Evolutionary conservation across 2,329 filamentous ascomycete genomes (phyloP).

Genomic region (Penicillium sp.): DNA sequence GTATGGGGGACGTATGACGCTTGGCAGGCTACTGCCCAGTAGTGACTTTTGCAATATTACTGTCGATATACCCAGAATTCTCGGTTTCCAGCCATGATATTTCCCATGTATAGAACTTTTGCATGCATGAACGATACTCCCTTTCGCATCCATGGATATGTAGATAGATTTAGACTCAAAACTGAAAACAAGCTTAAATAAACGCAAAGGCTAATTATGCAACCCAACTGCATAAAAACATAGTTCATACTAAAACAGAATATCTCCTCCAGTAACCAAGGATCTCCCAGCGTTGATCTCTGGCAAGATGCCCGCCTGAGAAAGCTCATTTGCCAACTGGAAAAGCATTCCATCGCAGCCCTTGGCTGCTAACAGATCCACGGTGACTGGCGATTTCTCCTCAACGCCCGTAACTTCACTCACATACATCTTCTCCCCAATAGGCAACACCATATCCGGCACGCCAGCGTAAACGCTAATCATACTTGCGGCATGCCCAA

Average conservation of each 20-base stretch:
- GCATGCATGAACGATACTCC: too few relatives aligned
- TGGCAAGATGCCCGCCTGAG: conserved; percentile 23
- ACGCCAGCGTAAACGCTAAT: conserved; percentile 19
- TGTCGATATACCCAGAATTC: background rate
- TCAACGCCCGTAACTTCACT: conserved; percentile 23
- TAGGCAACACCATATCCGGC: conserved; percentile 27
- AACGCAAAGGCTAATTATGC: too few relatives aligned
- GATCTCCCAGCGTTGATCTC: conserved; percentile 20
- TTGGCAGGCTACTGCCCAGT: conserved; percentile 41
- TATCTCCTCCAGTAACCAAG: background rate
- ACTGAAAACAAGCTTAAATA: background rate
- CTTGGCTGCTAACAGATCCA: conserved; percentile 27
- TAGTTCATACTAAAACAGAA: background rate
- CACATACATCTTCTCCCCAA: conserved; percentile 24
- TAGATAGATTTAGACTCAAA: background rate
- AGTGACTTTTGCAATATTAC: background rate
- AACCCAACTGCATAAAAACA: background rate
- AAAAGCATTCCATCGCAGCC: conserved; percentile 32
- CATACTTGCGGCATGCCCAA: background rate
- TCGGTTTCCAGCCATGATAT: background rate
- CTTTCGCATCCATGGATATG: too few relatives aligned
- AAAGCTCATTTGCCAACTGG: conserved; percentile 24
- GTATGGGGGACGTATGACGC: conserved; percentile 42
- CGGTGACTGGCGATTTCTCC: conserved; percentile 31
- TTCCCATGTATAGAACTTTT: background rate